Percentiles rank a stretch among this genome's conserved stretches.
Evolutionary conservation across 768 basidiomycete genomes (phyloP).

Genomic region (Trametes cinnabarina): DNA sequence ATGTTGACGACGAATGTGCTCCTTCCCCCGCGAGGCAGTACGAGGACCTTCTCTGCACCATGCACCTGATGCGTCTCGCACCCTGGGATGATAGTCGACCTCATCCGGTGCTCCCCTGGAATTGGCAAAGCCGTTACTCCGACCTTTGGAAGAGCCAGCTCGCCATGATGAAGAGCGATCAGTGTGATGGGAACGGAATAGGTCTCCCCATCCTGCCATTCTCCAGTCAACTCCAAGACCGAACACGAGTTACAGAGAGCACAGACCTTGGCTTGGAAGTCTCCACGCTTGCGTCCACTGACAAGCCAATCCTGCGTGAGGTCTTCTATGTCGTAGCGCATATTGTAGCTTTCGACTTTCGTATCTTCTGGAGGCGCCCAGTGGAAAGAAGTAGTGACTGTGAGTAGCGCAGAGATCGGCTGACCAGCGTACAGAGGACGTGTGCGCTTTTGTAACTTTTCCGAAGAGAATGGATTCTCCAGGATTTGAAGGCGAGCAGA

Average conservation of each 20-base stretch:
- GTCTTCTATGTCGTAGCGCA: conserved; percentile 84
- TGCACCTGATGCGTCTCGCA: conserved; percentile 83
- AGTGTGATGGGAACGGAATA: conserved; percentile 66
- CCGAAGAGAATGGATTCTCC: conserved; percentile 43
- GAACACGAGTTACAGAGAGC: background rate
- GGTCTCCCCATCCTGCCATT: conserved; percentile 56
- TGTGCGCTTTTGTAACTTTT: conserved; percentile 11
- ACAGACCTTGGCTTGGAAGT: conserved; percentile 70
- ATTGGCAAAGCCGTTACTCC: conserved; percentile 59
- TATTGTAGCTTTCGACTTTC: conserved; percentile 44
- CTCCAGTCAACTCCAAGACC: background rate
- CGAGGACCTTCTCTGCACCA: conserved; percentile 76
- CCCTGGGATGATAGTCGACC: conserved; percentile 56
- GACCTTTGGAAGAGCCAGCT: conserved; percentile 74
- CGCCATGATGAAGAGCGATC: conserved; percentile 85
- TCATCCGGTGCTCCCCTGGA: conserved; percentile 52
- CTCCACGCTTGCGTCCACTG: conserved; percentile 83
- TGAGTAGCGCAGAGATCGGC: conserved; percentile 68
- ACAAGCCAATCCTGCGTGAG: conserved; percentile 85
- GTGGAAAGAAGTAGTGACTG: conserved; percentile 70
- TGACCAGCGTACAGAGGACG: conserved; percentile 78
- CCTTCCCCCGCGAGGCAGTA: conserved; percentile 79
- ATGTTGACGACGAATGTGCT: conserved; percentile 80
- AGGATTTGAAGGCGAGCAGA: conserved; percentile 52
- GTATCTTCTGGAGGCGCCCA: conserved; percentile 57